Evolutionary conservation across 1,284 basidiomycete species (phyloP).

Genomic region (Marasmius sp.): DNA sequence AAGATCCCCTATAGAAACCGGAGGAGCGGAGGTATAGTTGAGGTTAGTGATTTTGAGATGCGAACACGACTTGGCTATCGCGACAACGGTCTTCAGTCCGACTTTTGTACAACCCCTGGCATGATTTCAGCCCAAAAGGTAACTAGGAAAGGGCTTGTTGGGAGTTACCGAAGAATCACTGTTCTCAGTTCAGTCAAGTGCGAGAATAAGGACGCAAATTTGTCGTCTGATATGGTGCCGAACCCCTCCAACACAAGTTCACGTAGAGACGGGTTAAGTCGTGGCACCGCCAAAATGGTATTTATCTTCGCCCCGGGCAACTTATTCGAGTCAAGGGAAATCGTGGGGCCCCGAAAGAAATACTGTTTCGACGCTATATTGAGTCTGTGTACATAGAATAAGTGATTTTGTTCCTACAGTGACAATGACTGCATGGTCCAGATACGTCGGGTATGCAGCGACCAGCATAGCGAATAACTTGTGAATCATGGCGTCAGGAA

Average conservation of each 20-base stretch:
- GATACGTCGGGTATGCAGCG: conserved; percentile 45
- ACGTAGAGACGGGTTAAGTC: conserved; percentile 38
- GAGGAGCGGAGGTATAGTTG: conserved; percentile 58
- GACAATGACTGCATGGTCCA: conserved; percentile 54
- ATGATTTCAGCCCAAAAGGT: conserved; percentile 3
- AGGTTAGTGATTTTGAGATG: conserved; percentile 52
- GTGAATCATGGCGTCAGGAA: conserved; percentile 55
- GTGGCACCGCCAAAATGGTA: conserved; percentile 48
- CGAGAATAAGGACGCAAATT: conserved; percentile 49
- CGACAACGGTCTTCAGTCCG: conserved; percentile 45
- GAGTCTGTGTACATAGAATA: not conserved
- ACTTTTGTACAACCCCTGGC: conserved; percentile 61
- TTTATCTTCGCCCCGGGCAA: conserved; percentile 51
- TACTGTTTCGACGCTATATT: conserved; percentile 35
- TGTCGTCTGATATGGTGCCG: conserved; percentile 48
- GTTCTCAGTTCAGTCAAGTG: conserved; percentile 44
- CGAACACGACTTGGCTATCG: conserved; percentile 42
- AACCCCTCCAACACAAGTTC: conserved; percentile 53
- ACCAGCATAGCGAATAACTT: conserved; percentile 52
- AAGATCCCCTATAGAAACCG: conserved; percentile 45
- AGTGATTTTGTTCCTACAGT: conserved; percentile 37
- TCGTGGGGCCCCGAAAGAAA: conserved; percentile 55
- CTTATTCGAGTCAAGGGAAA: conserved; percentile 45
- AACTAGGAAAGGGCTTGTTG: not conserved
- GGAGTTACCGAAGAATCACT: conserved; percentile 52